Evolutionary conservation across 192 early-diverging fungal genomes (phyloP).

Genomic region (Backusella liffmaniae): DNA sequence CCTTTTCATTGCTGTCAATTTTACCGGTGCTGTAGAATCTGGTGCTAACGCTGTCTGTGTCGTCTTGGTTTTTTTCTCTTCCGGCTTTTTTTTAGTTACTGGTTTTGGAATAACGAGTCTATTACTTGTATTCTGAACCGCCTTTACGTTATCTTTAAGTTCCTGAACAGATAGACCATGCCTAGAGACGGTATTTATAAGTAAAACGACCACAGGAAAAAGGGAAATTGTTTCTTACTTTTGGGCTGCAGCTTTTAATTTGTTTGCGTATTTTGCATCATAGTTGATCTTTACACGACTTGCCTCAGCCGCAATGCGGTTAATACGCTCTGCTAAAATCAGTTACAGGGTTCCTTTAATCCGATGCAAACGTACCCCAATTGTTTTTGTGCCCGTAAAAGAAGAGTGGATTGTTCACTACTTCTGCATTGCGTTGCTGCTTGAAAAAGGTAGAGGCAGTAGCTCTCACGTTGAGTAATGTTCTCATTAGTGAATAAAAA

Average conservation of each 20-base stretch:
- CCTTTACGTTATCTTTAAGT: conserved; percentile 25
- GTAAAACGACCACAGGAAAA: background rate
- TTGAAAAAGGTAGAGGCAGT: background rate
- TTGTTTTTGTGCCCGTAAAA: background rate
- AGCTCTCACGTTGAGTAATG: background rate
- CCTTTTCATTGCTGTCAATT: background rate
- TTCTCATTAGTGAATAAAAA: background rate
- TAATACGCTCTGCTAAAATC: conserved; percentile 10
- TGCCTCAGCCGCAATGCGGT: conserved; percentile 19
- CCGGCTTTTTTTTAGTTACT: background rate
- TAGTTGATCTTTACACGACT: conserved; percentile 21
- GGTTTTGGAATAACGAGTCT: conserved; percentile 9
- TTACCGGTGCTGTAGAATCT: conserved; percentile 33
- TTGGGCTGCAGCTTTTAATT: conserved; percentile 28
- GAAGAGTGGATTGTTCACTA: background rate
- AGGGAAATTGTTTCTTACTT: conserved; percentile 20
- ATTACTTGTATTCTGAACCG: background rate
- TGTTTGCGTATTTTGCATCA: conserved; percentile 38
- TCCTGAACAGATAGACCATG: conserved; percentile 32
- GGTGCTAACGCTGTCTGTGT: background rate
- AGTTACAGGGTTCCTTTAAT: background rate
- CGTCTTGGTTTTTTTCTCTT: conserved; percentile 10
- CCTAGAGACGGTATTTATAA: background rate
- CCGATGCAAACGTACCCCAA: background rate
- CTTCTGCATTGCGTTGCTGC: background rate